A percentile compares a stretch with the other conserved stretches of the same genome.
phyloP scores from a whole-genome alignment of 192 early-diverging fungal genomes.

The Entomortierella lignicola region DNA sequence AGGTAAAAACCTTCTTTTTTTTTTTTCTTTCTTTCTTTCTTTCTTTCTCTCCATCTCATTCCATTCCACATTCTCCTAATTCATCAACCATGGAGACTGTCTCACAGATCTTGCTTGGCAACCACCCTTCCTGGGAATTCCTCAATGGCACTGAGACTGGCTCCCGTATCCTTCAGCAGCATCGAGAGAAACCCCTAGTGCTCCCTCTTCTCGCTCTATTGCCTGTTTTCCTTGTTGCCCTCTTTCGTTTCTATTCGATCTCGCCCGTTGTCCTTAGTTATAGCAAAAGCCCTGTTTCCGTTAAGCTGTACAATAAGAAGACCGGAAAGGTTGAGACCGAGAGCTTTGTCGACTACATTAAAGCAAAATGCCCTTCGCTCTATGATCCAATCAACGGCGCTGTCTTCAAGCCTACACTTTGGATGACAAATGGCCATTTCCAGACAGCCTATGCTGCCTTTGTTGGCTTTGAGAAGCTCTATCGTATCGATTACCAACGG shows the following conservation, averaged over 20 bases:
- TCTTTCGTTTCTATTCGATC: constrained; percentile 27
- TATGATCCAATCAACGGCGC: constrained; percentile 32
- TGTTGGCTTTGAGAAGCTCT: constrained; percentile 35
- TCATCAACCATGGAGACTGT: constrained; percentile 32
- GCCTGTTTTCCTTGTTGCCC: constrained; percentile 22
- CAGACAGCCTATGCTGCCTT: constrained; percentile 81
- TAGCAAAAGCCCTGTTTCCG: constrained; percentile 18
- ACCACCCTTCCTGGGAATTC: constrained; percentile 33
- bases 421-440: constrained; percentile 80
- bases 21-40: background rate
- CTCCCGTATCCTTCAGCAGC: background rate
- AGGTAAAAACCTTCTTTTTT: constrained; percentile 1
- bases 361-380: constrained; percentile 42
- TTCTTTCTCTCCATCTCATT: background rate
- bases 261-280: constrained; percentile 30
- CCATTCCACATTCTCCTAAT: background rate
- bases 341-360: constrained; percentile 42
- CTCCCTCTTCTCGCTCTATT: constrained; percentile 25
- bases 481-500: constrained; percentile 72
- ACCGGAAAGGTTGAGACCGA: constrained; percentile 21
- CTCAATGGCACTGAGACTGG: constrained; percentile 21
- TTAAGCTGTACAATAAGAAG: constrained; percentile 17
- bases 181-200: constrained; percentile 17
- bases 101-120: constrained; percentile 30
- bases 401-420: constrained; percentile 67